Evolutionary conservation across 2,329 filamentous ascomycete genomes (phyloP), one percentile per base, ranked within the genome.

Genomic region (Chrysoporthe cubensis): DNA sequence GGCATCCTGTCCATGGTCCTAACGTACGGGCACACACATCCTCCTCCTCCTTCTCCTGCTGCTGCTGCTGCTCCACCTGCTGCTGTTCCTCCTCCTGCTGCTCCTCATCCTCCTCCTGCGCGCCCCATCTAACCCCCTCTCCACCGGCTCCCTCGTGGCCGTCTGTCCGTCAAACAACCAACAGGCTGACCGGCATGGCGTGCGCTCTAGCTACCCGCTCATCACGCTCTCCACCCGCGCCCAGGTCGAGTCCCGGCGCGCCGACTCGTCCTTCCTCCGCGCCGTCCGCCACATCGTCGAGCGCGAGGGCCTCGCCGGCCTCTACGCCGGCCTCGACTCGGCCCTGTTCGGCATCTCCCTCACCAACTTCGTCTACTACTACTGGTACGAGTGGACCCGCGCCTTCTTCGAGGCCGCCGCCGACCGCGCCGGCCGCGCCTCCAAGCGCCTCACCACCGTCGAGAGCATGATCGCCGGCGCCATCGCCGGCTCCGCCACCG

Each of bases 321-420:
- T 99, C 46, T 99, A 98, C 78, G 90, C 96, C 7, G 96, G 96
- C 54, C 88, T 99, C 69, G 93, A 97, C 79, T 96, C 92, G 71
- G 96, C 96, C 63, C 85, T 99, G 58, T 97, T 99, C 80, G 96
- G 96, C 78, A 98, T 99, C 83, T 96, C 92, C 80, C 90, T 99
- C 74, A 99, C 96, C 75, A 99, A 99, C 84, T 99, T 99, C 78
- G 95, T 99, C 60, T 99, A 99, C 86, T 99, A 99, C 83, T 99
- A 98, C 85, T 99, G 93, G 95, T 99, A 98, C 81, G 96, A 99
- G 83, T 99, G 93, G 92, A 96, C 94, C 71, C 90, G 94, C 68
- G 86, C 91, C 62, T 91, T 91, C 77, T 97, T 98, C 82, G 93
- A 93, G 78, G 85, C 86, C 71, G 92, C 93, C 11, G 93, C 94